phyloP scores from a whole-genome alignment of 164 flowering plant species.

The Brasenia schreberi region DNA sequence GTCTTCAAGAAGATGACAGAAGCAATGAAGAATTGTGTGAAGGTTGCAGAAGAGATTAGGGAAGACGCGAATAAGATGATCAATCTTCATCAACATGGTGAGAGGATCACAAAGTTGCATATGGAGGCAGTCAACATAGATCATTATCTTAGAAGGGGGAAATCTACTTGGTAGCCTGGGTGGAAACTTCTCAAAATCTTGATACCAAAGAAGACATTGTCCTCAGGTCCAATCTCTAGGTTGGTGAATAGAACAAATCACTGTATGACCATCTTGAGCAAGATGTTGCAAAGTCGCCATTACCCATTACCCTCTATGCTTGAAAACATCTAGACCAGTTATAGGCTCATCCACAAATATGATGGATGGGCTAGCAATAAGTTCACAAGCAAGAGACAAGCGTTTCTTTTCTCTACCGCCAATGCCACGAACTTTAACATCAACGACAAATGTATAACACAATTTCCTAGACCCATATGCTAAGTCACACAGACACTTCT shows the following conservation, averaged over 20 bases:
- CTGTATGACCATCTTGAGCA: conserved; percentile 93
- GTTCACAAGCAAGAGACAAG: conserved; percentile 85
- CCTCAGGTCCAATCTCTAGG: conserved; percentile 98
- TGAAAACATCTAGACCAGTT: conserved; percentile 96
- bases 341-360: conserved; percentile 99
- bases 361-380: conserved; percentile 95
- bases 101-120: conserved; percentile 69
- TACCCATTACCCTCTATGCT: conserved; percentile 86
- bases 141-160: conserved; percentile 57
- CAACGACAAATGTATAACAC: conserved; percentile 88
- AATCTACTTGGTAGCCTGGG: too few relatives aligned
- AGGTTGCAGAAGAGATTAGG: conserved; percentile 67
- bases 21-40: conserved; percentile 41
- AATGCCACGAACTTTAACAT: conserved; percentile 93
- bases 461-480: conserved; percentile 84
- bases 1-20: conserved; percentile 60
- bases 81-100: conserved; percentile 69
- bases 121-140: conserved; percentile 40
- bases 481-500: too few relatives aligned
- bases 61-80: conserved; percentile 54
- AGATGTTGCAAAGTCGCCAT: conserved; percentile 75
- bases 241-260: conserved; percentile 96
- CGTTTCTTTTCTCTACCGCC: conserved; percentile 99
- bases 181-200: too few relatives aligned
- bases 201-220: too few relatives aligned